Conservation (phyloP, 352 stramenopile species). For the Pythium apleroticum region DNA sequence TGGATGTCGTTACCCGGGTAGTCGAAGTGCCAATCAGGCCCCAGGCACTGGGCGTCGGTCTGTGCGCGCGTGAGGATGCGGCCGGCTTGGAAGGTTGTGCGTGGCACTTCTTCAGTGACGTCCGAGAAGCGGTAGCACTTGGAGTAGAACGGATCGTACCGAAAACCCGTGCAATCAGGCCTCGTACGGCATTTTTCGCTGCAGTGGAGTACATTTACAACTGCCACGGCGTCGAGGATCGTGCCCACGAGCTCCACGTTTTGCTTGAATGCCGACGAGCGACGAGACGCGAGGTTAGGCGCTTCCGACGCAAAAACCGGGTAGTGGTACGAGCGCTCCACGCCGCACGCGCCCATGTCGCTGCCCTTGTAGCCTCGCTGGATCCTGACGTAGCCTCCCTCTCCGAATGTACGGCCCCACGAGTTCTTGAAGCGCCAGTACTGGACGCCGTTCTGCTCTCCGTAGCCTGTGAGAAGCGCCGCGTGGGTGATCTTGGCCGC, state of each 20-base stretch:
- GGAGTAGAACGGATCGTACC: background rate
- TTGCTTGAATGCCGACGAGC: background rate
- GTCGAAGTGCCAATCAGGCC: background rate
- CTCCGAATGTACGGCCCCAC: conserved; percentile 30
- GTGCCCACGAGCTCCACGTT: background rate
- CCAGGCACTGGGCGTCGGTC: background rate
- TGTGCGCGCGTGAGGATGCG: background rate
- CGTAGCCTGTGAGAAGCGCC: conserved; percentile 35
- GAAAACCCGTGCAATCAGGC: background rate
- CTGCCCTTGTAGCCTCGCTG: conserved; percentile 18
- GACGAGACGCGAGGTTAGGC: background rate
- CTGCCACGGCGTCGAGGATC: background rate
- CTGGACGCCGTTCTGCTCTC: conserved; percentile 16
- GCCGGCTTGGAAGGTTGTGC: background rate
- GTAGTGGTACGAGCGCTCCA: conserved; percentile 6
- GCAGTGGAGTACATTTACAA: background rate
- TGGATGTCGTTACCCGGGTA: background rate
- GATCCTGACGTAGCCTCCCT: conserved; percentile 34
- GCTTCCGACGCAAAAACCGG: conserved; percentile 6
- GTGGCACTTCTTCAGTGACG: no score
- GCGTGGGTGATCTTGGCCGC: conserved; percentile 24
- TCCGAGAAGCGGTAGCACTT: no score
- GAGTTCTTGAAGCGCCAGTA: conserved; percentile 45
- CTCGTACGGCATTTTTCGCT: background rate
- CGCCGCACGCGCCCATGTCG: conserved; percentile 10